Base-by-base conservation (phyloP, 371 early-diverging fungal genomes). In the Mucor circinelloides region DNA sequence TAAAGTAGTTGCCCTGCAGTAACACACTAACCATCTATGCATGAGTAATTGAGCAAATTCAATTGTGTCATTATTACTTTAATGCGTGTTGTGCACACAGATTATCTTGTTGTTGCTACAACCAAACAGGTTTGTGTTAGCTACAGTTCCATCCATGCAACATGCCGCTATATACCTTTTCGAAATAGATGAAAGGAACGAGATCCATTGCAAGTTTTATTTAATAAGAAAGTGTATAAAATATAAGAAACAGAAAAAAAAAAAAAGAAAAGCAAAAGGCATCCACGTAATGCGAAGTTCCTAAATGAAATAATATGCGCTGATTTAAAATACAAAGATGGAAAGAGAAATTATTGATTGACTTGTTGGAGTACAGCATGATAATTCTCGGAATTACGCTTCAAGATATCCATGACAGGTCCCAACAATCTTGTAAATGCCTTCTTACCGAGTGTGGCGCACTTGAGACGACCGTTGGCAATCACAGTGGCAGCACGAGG, bases 361-460 rank as follows among this genome's bases (percentile, higher is more conserved):
- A 40, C 57, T 42, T 64, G 57, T 32, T 64, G 38, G 25, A 64
- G 58, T 19, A 64, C 56, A 60, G 60, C 60, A 46, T 60, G 60
- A 60, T 60, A 60, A 31, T 61, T 61, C 17, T 25, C 50, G 15
- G 61, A 44, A 61, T 61, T 61, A 23, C 61, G 61, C 76, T 95
- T 91, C 69, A 98, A 84, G 30, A 71, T 75, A 34, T 96, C 95
- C 70, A 94, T 90, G 36, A 95, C 91, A 17, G 97, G 97, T 7
- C 99, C 98, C 6, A 98, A 84, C 56, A 98, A 82, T 36, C 99
- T 89, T 40, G 91, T 92, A 76, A 98, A 98, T 9, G 97, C 95
- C 63, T 91, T 89, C 79, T 95, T 95, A 66, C 93, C 93, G 55
- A 97, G 81, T 5, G 95, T 93, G 4, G 94, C 98, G 68, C 95